Base-by-base conservation (phyloP, 495 filamentous ascomycete genomes). In the Trichoderma asperelloides region DNA sequence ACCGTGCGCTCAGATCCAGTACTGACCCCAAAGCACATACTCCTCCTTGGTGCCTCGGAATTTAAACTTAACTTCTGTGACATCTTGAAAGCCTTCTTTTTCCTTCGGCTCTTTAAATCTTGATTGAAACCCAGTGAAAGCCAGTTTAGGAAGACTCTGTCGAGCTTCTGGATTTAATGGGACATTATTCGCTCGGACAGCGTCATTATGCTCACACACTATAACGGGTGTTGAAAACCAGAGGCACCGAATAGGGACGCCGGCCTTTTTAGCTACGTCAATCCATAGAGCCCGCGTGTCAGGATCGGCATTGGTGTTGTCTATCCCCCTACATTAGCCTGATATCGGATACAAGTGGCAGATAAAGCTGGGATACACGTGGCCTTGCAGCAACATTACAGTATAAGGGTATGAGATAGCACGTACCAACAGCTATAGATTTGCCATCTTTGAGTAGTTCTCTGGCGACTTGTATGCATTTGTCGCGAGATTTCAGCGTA, bases 181-280 rank as follows among this genome's bases (percentile, higher is more conserved):
- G 51, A 64, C 78, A 69, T 91, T 92, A 64, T 94, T 78, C 0
- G 91, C 87, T 70, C 95, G 84, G 39, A 96, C 92, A 0, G 87
- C 86, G 72, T 95, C 90, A 72, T 98, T 98, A 76, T 98, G 95
- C 74, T 90, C 85, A 77, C 93, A 97, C 5, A 98, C 70, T 45
- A 84, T 82, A 12, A 85, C 72, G 1, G 86, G 77, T 18, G 91
- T 86, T 62, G 89, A 90, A 77, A 98, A 96, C 71, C 91, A 89
- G 5, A 97, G 77, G 71, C 94, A 96, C 33, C 96, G 89, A 67
- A 97, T 90, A 0, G 90, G 90, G 2, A 94, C 81, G 1, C 84
- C 77, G 63, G 88, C 76, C 65, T 89, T 88, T 64, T 79, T 83
- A 18, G 92, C 92, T 25, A 97, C 78, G 11, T 85, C 79, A 28